Conservation (phyloP, 202 grass and related monocot genomes). For the Zizania palustris region DNA sequence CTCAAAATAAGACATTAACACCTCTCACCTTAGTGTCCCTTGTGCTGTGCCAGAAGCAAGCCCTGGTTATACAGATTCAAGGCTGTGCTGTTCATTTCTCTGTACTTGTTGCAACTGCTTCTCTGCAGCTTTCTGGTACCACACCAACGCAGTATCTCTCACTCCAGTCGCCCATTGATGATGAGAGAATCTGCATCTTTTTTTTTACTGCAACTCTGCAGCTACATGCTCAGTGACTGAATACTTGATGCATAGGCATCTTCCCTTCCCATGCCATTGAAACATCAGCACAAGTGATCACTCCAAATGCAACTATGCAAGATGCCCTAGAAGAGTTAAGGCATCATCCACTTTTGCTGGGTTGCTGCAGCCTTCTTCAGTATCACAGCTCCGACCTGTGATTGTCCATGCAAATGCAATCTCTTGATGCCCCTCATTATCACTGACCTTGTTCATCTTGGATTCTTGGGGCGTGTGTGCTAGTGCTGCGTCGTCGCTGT, state of each 20-base stretch:
- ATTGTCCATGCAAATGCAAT: not conserved
- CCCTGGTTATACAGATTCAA: not conserved
- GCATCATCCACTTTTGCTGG: not conserved
- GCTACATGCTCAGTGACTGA: not conserved
- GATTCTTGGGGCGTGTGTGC: not conserved
- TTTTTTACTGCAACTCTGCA: not conserved
- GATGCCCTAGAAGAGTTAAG: not conserved
- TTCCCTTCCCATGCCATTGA: not conserved
- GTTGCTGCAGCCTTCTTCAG: not conserved
- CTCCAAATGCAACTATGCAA: not conserved
- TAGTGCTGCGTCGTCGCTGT: constrained; percentile 8
- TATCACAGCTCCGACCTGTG: not conserved
- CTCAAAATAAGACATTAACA: constrained; percentile 31
- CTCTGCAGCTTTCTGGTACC: not conserved
- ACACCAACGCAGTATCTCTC: not conserved
- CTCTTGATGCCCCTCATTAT: not conserved
- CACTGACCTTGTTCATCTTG: not conserved
- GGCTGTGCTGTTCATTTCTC: not conserved
- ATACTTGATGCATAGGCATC: not conserved
- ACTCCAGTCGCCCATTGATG: not conserved
- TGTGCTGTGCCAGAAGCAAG: not conserved
- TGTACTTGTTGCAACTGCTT: constrained; percentile 3
- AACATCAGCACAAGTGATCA: not conserved
- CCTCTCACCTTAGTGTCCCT: not conserved
- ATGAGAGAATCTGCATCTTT: not conserved